Evolutionary conservation across 352 stramenopile species (phyloP), one percentile per base, ranked within the genome.

Genomic region (Detonula confervacea): DNA sequence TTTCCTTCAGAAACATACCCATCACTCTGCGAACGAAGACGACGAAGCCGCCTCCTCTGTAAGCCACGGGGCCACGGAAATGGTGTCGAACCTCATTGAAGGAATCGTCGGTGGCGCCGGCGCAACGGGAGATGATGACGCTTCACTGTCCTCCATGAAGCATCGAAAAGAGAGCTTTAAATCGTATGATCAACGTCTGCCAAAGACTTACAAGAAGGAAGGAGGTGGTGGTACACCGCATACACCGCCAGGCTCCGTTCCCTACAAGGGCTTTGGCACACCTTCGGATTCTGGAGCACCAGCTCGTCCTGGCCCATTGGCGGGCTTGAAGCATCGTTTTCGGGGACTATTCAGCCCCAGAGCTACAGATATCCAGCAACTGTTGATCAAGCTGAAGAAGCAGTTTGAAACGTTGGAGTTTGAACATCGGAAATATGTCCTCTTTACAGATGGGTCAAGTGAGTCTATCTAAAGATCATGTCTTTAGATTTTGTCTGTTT

Each of bases 351-450:
- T 83, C 22, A 70, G 33, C 56, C 74, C 74, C 22, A 29, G 66
- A 55, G 44, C 35, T 18, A 71, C 74, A 0, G 74, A 82, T 54
- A 61, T 77, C 9, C 52, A 77, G 25, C 62, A 69, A 56, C 24
- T 83, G 12, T 56, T 83, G 35, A 27, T 37, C n/a, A 83, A 83
- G 35, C 77, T 83, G 42, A 49, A 83, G 52, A 62, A 20, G 4
- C 74, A 83, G 55, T 77, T 83, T 44, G 3, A 73, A 37, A 49
- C 54, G 39, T 68, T 83, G 52, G 60, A 77, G 42, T 24, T 73
- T 2, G 42, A 81, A 42, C 42, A 65, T 30, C 27, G 49, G 39
- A 69, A 72, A 39, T 78, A 72, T 61, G n/a, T 11, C 20, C 47
- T 49, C 14, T 20, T 27, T 20, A 16, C 14, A 68, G 25, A 25